Percentiles rank a stretch among this genome's conserved stretches.
Evolutionary conservation across 805 yeast species (phyloP).

Genomic region (Lachancea sp.): DNA sequence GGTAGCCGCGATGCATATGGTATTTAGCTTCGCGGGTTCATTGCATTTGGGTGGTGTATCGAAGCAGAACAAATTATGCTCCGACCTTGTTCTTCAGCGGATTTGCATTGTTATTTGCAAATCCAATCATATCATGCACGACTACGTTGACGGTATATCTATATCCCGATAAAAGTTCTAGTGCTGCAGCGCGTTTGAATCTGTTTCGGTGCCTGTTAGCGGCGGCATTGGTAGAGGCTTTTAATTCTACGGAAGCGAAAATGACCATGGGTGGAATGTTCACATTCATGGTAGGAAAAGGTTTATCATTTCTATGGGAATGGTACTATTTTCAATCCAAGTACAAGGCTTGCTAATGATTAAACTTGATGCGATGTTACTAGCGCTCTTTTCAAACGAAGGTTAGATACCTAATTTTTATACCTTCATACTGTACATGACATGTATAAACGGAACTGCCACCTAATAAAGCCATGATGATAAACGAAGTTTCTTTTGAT

Average conservation of each 20-base stretch:
- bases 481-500: too few relatives aligned
- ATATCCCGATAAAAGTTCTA: constrained; percentile 61
- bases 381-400: too few relatives aligned
- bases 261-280: constrained; percentile 75
- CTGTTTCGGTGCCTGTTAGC: constrained; percentile 62
- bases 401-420: too few relatives aligned
- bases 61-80: constrained; percentile 41
- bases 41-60: constrained; percentile 71
- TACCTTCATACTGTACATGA: too few relatives aligned
- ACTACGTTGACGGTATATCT: constrained; percentile 69
- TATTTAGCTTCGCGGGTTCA: constrained; percentile 36
- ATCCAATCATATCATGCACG: constrained; percentile 50
- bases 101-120: constrained; percentile 49
- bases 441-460: too few relatives aligned
- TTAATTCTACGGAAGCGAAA: constrained; percentile 48
- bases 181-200: constrained; percentile 69
- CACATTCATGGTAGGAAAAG: constrained; percentile 56
- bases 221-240: constrained; percentile 63
- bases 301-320: constrained; percentile 21
- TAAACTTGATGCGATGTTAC: too few relatives aligned
- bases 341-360: background rate
- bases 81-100: constrained; percentile 55
- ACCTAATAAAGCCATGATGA: too few relatives aligned
- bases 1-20: constrained; percentile 39
- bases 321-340: background rate